These are phyloP conservation scores for Thecaphora frezii DNA, from an alignment of 1,284 basidiomycete species.

Conservation along the genomic window DNA sequence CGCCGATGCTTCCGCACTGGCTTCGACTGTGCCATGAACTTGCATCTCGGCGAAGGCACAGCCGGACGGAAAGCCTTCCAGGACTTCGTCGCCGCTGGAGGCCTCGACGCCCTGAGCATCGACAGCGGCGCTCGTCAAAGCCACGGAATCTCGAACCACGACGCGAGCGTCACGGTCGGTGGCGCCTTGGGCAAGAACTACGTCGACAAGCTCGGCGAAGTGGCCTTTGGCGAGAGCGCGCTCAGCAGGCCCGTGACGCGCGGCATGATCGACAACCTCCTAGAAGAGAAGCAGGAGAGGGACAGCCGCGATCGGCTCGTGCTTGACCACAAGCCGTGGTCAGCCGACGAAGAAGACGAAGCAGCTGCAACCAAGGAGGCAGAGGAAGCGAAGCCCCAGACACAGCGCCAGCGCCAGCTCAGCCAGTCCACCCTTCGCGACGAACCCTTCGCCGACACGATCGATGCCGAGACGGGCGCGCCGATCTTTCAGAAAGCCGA, in stretches of 20 bases:
- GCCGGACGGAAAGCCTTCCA: slow-evolving; percentile 38
- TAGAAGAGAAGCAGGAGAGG: slow-evolving; percentile 41
- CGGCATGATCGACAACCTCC: slow-evolving; percentile 36
- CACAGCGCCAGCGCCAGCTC: slow-evolving; percentile 12
- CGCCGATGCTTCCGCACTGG: slow-evolving; percentile 40
- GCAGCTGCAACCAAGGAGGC: slow-evolving; percentile 1
- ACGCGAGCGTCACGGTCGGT: slow-evolving; percentile 24
- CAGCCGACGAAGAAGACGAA: slow-evolving; percentile 10
- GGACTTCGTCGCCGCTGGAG: slow-evolving; percentile 41
- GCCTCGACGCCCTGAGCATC: slow-evolving; percentile 34
- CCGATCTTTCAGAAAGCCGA: not conserved
- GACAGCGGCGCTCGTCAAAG: slow-evolving; percentile 8
- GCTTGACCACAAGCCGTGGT: slow-evolving; percentile 19
- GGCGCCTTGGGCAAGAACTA: slow-evolving; percentile 39
- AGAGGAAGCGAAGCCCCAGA: slow-evolving; percentile 3
- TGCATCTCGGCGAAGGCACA: slow-evolving; percentile 39
- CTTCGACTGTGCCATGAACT: slow-evolving; percentile 44
- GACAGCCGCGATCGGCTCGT: slow-evolving; percentile 14
- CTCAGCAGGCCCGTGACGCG: slow-evolving; percentile 42
- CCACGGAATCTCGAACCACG: slow-evolving; percentile 6
- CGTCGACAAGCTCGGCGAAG: slow-evolving; percentile 43
- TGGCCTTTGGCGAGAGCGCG: slow-evolving; percentile 43
- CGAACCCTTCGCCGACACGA: too few species aligned
- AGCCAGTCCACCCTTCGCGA: slow-evolving; percentile 31
- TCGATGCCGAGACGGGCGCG: too few species aligned